A percentile compares a stretch with the other conserved stretches of the same genome.
Conservation (phyloP, 208 protist genomes). For the Leishmania aethiopica region DNA sequence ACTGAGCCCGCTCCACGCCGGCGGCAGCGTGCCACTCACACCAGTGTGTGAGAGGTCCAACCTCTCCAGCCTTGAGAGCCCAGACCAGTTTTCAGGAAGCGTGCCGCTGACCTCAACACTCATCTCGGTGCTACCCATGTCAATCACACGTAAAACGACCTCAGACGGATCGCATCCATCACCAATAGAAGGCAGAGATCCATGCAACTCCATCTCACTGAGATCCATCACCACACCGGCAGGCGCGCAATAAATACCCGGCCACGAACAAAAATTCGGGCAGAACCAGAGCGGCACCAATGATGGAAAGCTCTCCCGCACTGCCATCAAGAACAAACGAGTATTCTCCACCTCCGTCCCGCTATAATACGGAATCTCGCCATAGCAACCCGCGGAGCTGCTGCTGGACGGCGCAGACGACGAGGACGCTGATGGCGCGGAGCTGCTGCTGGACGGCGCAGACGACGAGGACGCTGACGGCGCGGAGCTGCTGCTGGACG, state of each 20-base stretch:
- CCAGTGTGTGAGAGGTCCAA: slow-evolving; percentile 1
- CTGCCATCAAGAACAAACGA: neutral
- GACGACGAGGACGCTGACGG: neutral
- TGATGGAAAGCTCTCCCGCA: neutral
- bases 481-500: neutral
- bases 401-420: slow-evolving; percentile 6
- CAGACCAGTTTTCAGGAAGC: neutral
- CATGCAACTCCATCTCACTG: neutral
- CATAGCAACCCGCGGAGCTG: neutral
- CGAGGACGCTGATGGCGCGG: neutral
- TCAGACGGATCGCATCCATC: neutral
- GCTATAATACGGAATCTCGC: neutral
- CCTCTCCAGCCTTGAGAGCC: neutral
- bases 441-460: neutral
- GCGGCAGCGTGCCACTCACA: slow-evolving; percentile 5
- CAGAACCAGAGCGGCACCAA: neutral
- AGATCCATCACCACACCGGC: neutral
- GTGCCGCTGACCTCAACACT: neutral
- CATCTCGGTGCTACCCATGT: neutral
- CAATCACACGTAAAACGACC: neutral
- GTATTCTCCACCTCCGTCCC: neutral
- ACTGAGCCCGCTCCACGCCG: neutral
- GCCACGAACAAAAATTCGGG: slow-evolving; percentile 13
- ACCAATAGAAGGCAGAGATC: neutral
- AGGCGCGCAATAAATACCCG: neutral